These are phyloP conservation scores for Phytophthora sansomeana DNA, from an alignment of 352 stramenopile species.

Conservation along the genomic window DNA sequence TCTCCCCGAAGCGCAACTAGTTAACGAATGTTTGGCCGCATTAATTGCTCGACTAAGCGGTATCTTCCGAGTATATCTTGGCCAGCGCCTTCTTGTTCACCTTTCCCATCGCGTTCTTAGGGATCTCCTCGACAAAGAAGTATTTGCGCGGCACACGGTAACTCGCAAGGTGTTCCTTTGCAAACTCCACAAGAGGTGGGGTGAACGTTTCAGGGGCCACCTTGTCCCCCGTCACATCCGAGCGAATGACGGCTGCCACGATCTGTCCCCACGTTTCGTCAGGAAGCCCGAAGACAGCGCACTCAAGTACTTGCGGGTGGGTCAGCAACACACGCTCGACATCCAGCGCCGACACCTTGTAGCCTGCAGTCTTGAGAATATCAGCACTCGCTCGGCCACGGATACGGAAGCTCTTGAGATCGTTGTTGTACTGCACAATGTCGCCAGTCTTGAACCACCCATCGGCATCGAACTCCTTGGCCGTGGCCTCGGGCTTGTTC, in stretches of 20 bases:
- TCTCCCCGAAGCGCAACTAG: slow-evolving; percentile 39
- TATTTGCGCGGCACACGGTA: slow-evolving; percentile 86
- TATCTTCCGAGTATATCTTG: slow-evolving; percentile 38
- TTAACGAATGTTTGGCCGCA: not conserved
- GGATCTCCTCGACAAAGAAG: slow-evolving; percentile 84
- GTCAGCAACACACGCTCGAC: slow-evolving; percentile 88
- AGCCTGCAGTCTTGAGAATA: slow-evolving; percentile 93
- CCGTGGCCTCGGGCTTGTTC: slow-evolving; percentile 82
- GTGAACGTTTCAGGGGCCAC: slow-evolving; percentile 24
- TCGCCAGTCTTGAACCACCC: slow-evolving; percentile 94
- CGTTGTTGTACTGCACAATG: slow-evolving; percentile 81
- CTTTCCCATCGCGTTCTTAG: slow-evolving; percentile 95
- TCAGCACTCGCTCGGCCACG: slow-evolving; percentile 90
- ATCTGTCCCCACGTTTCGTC: slow-evolving; percentile 90
- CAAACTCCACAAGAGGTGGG: slow-evolving; percentile 59
- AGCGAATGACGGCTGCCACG: slow-evolving; percentile 71
- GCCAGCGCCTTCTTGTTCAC: slow-evolving; percentile 93
- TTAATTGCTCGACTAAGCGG: slow-evolving; percentile 18
- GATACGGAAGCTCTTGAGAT: slow-evolving; percentile 86
- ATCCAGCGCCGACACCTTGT: slow-evolving; percentile 94
- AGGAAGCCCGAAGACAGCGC: slow-evolving; percentile 83
- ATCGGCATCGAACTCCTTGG: slow-evolving; percentile 84
- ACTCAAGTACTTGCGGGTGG: slow-evolving; percentile 84
- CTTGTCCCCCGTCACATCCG: slow-evolving; percentile 25
- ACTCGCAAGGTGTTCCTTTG: slow-evolving; percentile 69